Evolutionary conservation across 1,139 yeast genomes (phyloP), one percentile per base, ranked within the genome.

Genomic region (Geotrichum aggregatum): DNA sequence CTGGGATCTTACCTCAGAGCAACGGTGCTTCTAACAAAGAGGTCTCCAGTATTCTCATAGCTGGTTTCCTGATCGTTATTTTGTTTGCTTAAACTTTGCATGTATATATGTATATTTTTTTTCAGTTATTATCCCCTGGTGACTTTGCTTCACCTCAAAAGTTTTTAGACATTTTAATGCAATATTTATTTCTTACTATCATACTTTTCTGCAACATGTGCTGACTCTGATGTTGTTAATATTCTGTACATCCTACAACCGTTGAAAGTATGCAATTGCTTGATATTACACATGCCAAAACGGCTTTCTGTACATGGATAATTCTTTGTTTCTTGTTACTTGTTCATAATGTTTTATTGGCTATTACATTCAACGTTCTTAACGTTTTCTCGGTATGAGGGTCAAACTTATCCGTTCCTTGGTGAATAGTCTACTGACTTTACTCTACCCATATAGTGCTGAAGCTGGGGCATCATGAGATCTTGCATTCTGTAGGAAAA

Each of bases 21-120:
- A 48, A 48, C 21, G 36, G 47, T 26, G 51, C 51, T 13, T 33
- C 47, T 34, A 31, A 40, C 1, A 30, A 22, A 14, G 33, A 19
- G 3, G 31, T 47, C 31, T 40, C 50, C n/a, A 24, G 39, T 14
- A 11, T 31, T 11, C 16, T 30, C 21, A 13, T 13, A 11, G 45
- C 45, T 40, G 24, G 44, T 26, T 22, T 47, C 24, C 18, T 47
- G 22, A 43, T 35, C 18, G 44, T 31, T 22, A n/a, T 30, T 22
- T 21, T 47, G n/a, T 4, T 28, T 11, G 26, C n/a, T 26, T 41
- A 3, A 26, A n/a, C 14, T 3, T 14, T 26, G 34, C 34, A n/a
- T n/a, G n/a, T n/a, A 26, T 28, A 16, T 6, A 8, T 14, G n/a
- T n/a, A 14, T 46, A 26, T 36, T 21, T 28, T 36, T 36, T 36